Evolutionary conservation across 2,329 filamentous ascomycete genomes (phyloP).

Genomic region (Whalleya microplaca): DNA sequence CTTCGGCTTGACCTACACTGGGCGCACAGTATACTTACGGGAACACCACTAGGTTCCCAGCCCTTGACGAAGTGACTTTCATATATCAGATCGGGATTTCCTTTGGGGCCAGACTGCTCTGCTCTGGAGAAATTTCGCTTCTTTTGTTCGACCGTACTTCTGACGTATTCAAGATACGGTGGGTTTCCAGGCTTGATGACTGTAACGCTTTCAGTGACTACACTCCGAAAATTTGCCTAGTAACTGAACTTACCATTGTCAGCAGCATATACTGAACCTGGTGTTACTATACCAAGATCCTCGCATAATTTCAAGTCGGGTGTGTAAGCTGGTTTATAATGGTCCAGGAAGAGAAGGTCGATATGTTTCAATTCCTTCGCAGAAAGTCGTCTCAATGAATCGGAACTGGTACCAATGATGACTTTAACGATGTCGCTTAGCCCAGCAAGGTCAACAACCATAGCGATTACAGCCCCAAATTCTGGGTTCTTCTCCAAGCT

Average conservation of each 20-base stretch:
- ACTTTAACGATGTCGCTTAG: constrained; percentile 72
- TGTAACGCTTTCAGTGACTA: constrained; percentile 6
- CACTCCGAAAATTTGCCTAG: background rate
- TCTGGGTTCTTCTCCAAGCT: constrained; percentile 75
- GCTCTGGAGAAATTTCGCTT: constrained; percentile 43
- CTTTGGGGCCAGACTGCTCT: constrained; percentile 39
- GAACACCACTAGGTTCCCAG: constrained; percentile 69
- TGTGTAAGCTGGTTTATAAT: constrained; percentile 77
- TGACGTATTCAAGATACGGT: constrained; percentile 71
- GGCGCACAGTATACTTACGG: constrained; percentile 50
- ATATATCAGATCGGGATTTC: constrained; percentile 69
- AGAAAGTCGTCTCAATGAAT: constrained; percentile 63
- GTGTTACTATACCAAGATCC: constrained; percentile 64
- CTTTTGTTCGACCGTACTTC: constrained; percentile 67
- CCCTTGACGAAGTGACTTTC: constrained; percentile 66
- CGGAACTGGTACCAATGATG: constrained; percentile 69
- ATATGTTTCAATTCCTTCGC: constrained; percentile 60
- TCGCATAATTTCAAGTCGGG: constrained; percentile 79
- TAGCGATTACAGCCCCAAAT: constrained; percentile 71
- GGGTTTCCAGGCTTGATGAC: constrained; percentile 74
- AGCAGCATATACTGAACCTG: constrained; percentile 66
- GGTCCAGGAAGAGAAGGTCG: constrained; percentile 78
- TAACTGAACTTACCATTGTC: constrained; percentile 56
- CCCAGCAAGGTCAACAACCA: constrained; percentile 74
- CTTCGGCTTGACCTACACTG: too few species aligned